These are phyloP conservation scores for Sicyos edulis DNA, from an alignment of 306 rosid species.

Conservation along the genomic window DNA sequence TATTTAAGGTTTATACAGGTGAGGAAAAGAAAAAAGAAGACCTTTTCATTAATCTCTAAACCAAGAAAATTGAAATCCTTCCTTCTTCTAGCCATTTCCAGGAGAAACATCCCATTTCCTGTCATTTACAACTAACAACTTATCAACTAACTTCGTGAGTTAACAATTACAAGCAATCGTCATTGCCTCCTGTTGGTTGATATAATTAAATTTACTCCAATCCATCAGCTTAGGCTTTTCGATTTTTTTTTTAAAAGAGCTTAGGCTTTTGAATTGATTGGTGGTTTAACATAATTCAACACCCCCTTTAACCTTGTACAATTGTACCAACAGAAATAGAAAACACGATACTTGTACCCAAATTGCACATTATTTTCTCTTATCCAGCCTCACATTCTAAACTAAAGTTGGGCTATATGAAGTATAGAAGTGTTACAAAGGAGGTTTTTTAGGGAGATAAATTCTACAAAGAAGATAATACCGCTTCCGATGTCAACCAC, in stretches of 20 bases:
- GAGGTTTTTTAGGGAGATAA: not conserved
- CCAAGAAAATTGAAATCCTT: conserved; percentile 77
- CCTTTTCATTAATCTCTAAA: conserved; percentile 89
- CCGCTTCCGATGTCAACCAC: conserved; percentile 96
- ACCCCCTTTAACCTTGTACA: conserved; percentile 10
- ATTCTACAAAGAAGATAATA: conserved; percentile 26
- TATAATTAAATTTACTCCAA: no score
- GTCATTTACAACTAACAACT: conserved; percentile 26
- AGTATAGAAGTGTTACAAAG: not conserved
- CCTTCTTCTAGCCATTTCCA: conserved; percentile 73
- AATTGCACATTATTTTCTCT: not conserved
- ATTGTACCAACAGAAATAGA: not conserved
- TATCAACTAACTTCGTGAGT: conserved; percentile 21
- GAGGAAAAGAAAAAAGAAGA: conserved; percentile 16
- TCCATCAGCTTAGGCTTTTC: no score
- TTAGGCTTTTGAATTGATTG: no score
- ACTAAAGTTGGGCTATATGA: not conserved
- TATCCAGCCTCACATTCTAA: not conserved
- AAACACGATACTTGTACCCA: not conserved
- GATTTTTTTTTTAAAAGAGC: no score
- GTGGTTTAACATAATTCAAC: no score
- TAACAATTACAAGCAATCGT: conserved; percentile 13
- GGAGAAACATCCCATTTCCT: conserved; percentile 85
- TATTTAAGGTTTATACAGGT: not conserved
- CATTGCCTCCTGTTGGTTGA: no score